Evolutionary conservation across 2,329 filamentous ascomycete genomes (phyloP).

Genomic region (Aspergillus novofumigatus): DNA sequence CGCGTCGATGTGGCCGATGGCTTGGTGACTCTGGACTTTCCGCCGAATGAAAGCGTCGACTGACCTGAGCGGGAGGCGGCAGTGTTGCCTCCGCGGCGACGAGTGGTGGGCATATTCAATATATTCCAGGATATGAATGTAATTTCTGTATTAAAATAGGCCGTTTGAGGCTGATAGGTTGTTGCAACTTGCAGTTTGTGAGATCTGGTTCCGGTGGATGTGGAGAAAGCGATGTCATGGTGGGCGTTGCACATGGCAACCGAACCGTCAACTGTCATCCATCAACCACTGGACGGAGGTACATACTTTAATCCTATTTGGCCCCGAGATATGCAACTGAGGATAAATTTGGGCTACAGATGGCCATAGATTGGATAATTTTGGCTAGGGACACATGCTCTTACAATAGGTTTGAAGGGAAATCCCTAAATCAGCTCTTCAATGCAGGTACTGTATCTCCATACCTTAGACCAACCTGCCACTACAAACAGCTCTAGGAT

Average conservation of each 20-base stretch:
- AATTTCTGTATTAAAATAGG: not conserved
- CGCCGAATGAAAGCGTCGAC: constrained; percentile 61
- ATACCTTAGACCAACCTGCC: not conserved
- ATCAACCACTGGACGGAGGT: not conserved
- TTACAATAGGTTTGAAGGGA: not conserved
- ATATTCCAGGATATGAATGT: not conserved
- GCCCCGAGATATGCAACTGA: not conserved
- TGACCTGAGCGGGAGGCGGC: constrained; percentile 45
- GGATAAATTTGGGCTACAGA: not conserved
- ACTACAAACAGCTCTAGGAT: not conserved
- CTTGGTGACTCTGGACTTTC: constrained; percentile 57
- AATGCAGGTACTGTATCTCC: not conserved
- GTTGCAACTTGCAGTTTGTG: constrained; percentile 2
- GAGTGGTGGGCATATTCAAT: constrained; percentile 39
- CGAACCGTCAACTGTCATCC: not conserved
- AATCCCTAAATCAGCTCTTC: not conserved
- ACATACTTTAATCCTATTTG: not conserved
- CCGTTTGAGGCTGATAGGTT: not conserved
- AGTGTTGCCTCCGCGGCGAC: constrained; percentile 34
- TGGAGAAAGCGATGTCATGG: constrained; percentile 15
- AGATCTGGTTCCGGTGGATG: constrained; percentile 3
- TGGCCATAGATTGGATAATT: not conserved
- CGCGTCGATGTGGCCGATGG: constrained; percentile 36
- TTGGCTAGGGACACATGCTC: not conserved
- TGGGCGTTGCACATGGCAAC: constrained; percentile 18